These are phyloP conservation scores for Phytophthora chlamydospora DNA, from an alignment of 352 stramenopile species.

Conservation along the genomic window DNA sequence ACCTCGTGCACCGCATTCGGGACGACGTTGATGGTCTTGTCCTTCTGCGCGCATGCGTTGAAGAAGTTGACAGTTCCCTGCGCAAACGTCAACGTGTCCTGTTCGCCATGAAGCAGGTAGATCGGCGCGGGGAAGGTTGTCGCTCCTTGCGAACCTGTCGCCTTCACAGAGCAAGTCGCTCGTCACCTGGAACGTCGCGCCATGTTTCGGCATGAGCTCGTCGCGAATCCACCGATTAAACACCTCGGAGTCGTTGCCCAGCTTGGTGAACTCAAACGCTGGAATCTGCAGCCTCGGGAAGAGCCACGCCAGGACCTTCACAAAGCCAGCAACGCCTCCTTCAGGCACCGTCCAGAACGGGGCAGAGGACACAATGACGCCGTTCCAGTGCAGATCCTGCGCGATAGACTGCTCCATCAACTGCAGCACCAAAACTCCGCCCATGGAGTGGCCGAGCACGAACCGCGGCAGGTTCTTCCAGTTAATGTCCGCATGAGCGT, in stretches of 20 bases:
- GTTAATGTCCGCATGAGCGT: slow-evolving; percentile 37
- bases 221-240: slow-evolving; percentile 42
- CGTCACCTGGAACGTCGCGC: slow-evolving; percentile 33
- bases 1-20: slow-evolving; percentile 45
- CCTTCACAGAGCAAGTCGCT: slow-evolving; percentile 35
- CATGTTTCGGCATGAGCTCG: slow-evolving; percentile 37
- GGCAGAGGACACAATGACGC: slow-evolving; percentile 47
- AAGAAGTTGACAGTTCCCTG: slow-evolving; percentile 47
- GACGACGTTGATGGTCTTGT: slow-evolving; percentile 58
- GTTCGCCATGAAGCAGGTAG: slow-evolving; percentile 47
- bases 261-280: slow-evolving; percentile 32
- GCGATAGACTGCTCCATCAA: slow-evolving; percentile 31
- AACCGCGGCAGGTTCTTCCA: slow-evolving; percentile 57
- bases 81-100: slow-evolving; percentile 43
- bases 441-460: slow-evolving; percentile 65
- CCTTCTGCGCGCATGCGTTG: slow-evolving; percentile 31
- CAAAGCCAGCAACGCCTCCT: slow-evolving; percentile 16
- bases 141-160: slow-evolving; percentile 27
- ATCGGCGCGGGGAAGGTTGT: slow-evolving; percentile 38
- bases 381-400: slow-evolving; percentile 36
- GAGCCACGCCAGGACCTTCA: slow-evolving; percentile 31
- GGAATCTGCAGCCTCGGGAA: slow-evolving; percentile 46
- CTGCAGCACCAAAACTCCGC: slow-evolving; percentile 47
- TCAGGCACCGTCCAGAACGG: slow-evolving; percentile 43
- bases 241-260: slow-evolving; percentile 37